Evolutionary conservation across 345 rosid genomes (phyloP).

Genomic region (Eucalyptus virginea): DNA sequence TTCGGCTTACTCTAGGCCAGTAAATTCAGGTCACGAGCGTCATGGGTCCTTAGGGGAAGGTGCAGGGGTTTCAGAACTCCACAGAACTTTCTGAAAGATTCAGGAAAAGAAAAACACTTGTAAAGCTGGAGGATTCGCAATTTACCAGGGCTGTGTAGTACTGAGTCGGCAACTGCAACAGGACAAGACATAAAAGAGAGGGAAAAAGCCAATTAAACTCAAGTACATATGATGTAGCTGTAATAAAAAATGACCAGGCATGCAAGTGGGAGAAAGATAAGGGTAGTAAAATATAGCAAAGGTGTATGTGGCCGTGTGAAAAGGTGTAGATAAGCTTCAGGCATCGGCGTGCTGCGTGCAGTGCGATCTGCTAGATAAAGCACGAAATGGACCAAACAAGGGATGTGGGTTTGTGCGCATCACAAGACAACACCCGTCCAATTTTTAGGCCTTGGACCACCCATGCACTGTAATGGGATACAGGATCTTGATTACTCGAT

Average conservation of each 20-base stretch:
- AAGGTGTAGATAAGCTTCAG: neutral
- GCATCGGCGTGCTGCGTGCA: neutral
- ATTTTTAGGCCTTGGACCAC: neutral
- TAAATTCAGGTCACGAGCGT: neutral
- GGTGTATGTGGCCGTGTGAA: neutral
- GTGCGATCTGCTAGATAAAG: neutral
- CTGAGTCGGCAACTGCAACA: conserved; percentile 90
- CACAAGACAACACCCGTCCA: neutral
- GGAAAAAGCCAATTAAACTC: neutral
- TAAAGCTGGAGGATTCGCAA: neutral
- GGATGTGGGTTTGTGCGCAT: neutral
- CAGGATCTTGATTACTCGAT: neutral
- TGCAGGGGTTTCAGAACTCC: neutral
- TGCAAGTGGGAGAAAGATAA: neutral
- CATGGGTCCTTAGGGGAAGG: neutral
- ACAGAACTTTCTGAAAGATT: neutral
- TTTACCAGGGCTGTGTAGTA: conserved; percentile 86
- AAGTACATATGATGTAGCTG: neutral
- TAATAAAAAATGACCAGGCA: neutral
- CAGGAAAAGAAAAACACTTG: neutral
- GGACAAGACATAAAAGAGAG: neutral
- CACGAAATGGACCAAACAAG: neutral
- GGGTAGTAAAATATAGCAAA: neutral
- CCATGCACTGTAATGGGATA: accelerated
- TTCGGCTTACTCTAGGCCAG: neutral